Conservation (phyloP, 495 filamentous ascomycete species). For the Xanthoparmelia taractica region DNA sequence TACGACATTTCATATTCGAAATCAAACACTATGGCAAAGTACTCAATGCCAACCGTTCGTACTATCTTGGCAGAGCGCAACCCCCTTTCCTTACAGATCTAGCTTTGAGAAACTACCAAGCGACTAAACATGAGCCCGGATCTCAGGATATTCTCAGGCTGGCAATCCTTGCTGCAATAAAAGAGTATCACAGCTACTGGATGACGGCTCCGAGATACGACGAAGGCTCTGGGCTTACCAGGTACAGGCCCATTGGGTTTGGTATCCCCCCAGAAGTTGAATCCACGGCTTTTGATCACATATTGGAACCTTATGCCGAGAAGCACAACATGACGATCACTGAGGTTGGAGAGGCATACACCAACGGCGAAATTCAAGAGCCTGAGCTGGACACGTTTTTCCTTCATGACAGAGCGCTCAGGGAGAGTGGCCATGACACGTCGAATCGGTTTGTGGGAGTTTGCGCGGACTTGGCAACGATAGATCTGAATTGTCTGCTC, state of each 20-base stretch:
- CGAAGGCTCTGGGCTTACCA: constrained; percentile 69
- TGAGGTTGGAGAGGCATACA: constrained; percentile 82
- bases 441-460: constrained; percentile 84
- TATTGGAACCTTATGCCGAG: constrained; percentile 76
- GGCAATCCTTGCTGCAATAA: constrained; percentile 83
- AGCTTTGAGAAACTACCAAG: constrained; percentile 81
- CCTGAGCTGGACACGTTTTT: constrained; percentile 92
- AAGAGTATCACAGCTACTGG: constrained; percentile 94
- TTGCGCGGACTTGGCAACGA: constrained; percentile 81
- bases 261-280: constrained; percentile 95
- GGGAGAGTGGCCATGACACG: constrained; percentile 96
- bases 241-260: constrained; percentile 72
- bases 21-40: constrained; percentile 98
- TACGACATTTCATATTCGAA: constrained; percentile 91
- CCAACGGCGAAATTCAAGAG: constrained; percentile 65
- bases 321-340: constrained; percentile 75
- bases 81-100: constrained; percentile 97
- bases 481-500: constrained; percentile 85
- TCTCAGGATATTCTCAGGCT: constrained; percentile 68
- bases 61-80: constrained; percentile 89
- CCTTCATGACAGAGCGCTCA: constrained; percentile 85
- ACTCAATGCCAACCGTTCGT: constrained; percentile 90
- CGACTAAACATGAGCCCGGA: constrained; percentile 71
- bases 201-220: constrained; percentile 72
- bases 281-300: constrained; percentile 75